Percentiles rank a stretch among this genome's conserved stretches.
phyloP scores from a whole-genome alignment of 345 rosid species.

The Eutrema yunnanense region DNA sequence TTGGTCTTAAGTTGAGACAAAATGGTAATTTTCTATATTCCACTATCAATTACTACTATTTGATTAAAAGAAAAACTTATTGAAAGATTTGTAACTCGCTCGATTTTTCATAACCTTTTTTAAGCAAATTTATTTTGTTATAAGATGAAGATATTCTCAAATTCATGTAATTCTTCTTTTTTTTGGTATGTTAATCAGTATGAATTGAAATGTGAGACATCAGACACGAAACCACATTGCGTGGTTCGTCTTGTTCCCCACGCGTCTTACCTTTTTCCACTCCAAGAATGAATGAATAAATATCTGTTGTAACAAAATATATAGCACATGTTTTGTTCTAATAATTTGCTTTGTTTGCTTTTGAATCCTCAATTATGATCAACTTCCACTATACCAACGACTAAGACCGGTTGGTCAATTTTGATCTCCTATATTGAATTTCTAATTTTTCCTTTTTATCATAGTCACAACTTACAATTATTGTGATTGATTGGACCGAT shows the following conservation, averaged over 20 bases:
- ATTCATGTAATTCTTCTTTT: not conserved
- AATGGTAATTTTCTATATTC: not conserved
- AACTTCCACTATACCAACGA: conserved; percentile 4
- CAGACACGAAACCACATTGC: conserved; percentile 11
- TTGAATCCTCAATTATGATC: conserved; percentile 7
- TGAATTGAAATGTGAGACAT: conserved; percentile 2
- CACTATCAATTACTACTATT: not conserved
- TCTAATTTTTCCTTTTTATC: not conserved
- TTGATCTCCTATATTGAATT: not conserved
- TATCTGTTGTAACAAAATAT: not conserved
- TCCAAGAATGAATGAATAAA: not conserved
- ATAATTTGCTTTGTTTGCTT: conserved; percentile 15
- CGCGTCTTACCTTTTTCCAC: conserved; percentile 7
- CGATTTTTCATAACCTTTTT: not conserved
- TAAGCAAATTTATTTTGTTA: not conserved
- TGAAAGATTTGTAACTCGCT: not conserved
- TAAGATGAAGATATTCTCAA: not conserved
- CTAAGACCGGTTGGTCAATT: conserved; percentile 9
- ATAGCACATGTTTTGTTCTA: conserved; percentile 16
- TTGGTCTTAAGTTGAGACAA: no score
- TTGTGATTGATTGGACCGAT: not conserved
- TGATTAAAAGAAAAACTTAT: not conserved
- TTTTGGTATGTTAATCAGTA: not conserved
- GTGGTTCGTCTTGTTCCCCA: conserved; percentile 20
- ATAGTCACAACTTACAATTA: not conserved